These are phyloP conservation scores for Globisporangium solare DNA, from an alignment of 352 stramenopile genomes.

Conservation along the genomic window DNA sequence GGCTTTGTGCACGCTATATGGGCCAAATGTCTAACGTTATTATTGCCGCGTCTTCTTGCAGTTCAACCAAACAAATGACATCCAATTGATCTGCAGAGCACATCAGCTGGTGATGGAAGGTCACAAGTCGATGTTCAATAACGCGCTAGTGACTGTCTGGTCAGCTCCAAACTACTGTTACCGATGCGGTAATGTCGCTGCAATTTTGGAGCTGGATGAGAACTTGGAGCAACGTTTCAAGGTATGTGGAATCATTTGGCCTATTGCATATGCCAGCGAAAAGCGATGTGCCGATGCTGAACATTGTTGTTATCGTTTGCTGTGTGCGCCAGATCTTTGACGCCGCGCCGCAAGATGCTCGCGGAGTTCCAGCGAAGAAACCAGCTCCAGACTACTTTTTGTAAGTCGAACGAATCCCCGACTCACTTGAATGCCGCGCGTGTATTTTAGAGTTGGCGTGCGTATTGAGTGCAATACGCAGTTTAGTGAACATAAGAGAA, in stretches of 20 bases:
- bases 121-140: constrained; percentile 96
- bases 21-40: no score
- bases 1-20: no score
- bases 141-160: constrained; percentile 98
- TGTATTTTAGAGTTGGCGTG: constrained; percentile 1
- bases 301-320: no score
- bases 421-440: constrained; percentile 2
- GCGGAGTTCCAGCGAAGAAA: constrained; percentile 97
- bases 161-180: constrained; percentile 99
- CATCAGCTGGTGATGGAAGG: constrained; percentile 96
- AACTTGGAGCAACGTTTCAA: constrained; percentile 90
- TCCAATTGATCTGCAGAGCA: constrained; percentile 96
- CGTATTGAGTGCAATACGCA: background rate
- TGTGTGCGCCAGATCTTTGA: constrained; percentile 91
- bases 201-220: constrained; percentile 98
- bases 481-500: constrained; percentile 6
- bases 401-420: constrained; percentile 46
- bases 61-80: constrained; percentile 98
- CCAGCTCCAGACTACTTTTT: constrained; percentile 99
- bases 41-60: constrained; percentile 8
- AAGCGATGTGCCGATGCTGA: constrained; percentile 5
- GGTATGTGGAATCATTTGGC: constrained; percentile 24
- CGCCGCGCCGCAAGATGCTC: constrained; percentile 94
- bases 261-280: background rate
- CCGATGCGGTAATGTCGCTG: constrained; percentile 97